Evolutionary conservation across 768 basidiomycete species (phyloP).

Genomic region (Tylopilus rubrobrunneus): DNA sequence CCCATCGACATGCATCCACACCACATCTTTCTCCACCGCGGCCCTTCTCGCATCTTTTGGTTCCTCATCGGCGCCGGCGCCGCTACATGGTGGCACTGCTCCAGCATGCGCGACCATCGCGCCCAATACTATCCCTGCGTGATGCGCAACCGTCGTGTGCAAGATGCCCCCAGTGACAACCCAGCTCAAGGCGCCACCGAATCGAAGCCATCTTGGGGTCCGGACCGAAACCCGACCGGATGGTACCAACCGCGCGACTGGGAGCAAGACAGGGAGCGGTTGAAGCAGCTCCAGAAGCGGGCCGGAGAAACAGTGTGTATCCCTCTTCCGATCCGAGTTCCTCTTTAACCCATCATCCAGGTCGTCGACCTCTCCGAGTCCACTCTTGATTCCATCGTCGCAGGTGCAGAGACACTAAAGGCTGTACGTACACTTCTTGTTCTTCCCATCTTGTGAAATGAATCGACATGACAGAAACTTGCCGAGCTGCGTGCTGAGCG

Average conservation of each 20-base stretch:
- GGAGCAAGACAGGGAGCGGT: constrained; percentile 46
- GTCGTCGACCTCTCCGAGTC: constrained; percentile 64
- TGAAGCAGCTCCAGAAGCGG: constrained; percentile 43
- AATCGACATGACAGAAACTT: constrained; percentile 29
- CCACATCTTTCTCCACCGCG: constrained; percentile 25
- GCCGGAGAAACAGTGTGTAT: constrained; percentile 47
- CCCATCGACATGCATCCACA: constrained; percentile 21
- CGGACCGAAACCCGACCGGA: constrained; percentile 15
- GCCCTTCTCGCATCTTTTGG: constrained; percentile 65
- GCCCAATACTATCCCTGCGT: constrained; percentile 30
- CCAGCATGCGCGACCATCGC: constrained; percentile 40
- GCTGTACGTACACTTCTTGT: constrained; percentile 38
- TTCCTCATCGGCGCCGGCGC: constrained; percentile 56
- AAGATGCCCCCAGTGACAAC: not conserved
- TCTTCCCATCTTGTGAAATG: not conserved
- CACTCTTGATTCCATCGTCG: constrained; percentile 58
- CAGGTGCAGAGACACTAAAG: constrained; percentile 56
- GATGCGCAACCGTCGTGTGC: constrained; percentile 21
- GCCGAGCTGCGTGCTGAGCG: constrained; percentile 25
- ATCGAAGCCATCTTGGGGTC: constrained; percentile 2
- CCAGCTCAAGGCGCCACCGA: constrained; percentile 6
- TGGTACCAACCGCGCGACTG: constrained; percentile 32
- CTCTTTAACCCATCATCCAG: constrained; percentile 21
- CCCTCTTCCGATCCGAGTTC: not conserved
- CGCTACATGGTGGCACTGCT: constrained; percentile 36